Conservation (phyloP, 2,329 filamentous ascomycete genomes). For the Cytospora schulzeri region DNA sequence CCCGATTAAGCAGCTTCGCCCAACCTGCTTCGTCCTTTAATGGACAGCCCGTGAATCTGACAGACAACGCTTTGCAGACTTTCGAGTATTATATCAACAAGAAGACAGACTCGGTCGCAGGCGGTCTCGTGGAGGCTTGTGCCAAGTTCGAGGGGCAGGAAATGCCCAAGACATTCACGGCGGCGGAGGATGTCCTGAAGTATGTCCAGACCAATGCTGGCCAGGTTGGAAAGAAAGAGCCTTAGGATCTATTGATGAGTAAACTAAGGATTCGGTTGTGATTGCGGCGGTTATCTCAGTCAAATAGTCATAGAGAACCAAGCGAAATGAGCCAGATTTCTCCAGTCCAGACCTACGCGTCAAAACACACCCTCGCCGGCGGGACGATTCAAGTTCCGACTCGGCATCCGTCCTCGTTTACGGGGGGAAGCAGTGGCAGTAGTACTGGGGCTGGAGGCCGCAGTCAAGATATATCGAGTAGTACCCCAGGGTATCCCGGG, state of each 20-base stretch:
- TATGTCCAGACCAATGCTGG: background rate
- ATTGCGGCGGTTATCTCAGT: too few species aligned
- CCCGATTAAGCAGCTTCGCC: background rate
- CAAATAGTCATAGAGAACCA: too few species aligned
- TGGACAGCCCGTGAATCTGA: slow-evolving; percentile 3
- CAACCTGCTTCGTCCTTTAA: slow-evolving; percentile 4
- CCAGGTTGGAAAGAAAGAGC: too few species aligned
- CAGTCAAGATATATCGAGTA: background rate
- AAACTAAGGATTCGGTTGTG: too few species aligned
- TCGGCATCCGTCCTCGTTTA: background rate
- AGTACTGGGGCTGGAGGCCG: too few species aligned
- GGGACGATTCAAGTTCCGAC: background rate
- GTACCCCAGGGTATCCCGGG: background rate
- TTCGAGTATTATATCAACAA: slow-evolving; percentile 4
- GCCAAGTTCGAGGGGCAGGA: slow-evolving; percentile 36
- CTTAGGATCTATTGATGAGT: too few species aligned
- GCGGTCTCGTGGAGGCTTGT: slow-evolving; percentile 7
- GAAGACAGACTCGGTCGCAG: slow-evolving; percentile 6
- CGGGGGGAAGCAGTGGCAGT: background rate
- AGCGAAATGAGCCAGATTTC: too few species aligned
- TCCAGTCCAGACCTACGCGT: background rate
- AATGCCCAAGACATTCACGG: slow-evolving; percentile 28
- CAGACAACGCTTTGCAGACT: slow-evolving; percentile 1
- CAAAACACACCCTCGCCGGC: background rate
- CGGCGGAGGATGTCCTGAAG: too few species aligned